Conservation (phyloP, 805 yeast species). For the Torulaspora franciscae region DNA sequence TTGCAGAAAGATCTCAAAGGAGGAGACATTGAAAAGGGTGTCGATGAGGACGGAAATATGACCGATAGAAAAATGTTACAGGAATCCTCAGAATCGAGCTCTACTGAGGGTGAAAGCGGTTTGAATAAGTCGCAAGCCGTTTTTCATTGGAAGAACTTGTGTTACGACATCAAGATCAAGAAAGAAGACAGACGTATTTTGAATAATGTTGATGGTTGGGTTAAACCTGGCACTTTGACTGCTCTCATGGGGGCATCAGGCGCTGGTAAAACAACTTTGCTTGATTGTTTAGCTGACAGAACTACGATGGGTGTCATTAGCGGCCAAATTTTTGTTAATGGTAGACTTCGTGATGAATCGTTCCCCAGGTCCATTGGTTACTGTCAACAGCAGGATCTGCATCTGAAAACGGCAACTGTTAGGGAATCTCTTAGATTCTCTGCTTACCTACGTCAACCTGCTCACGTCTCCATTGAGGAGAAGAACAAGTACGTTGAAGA, state of each 20-base stretch:
- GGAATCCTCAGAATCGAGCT: constrained; percentile 20
- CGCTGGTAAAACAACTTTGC: constrained; percentile 74
- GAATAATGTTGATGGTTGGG: constrained; percentile 72
- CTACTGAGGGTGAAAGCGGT: constrained; percentile 27
- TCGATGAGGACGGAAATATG: constrained; percentile 11
- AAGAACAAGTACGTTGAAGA: constrained; percentile 64
- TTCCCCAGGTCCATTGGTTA: constrained; percentile 64
- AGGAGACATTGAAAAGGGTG: constrained; percentile 27
- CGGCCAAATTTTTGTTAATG: constrained; percentile 64
- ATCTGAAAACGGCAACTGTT: constrained; percentile 59
- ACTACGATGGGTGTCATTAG: constrained; percentile 66
- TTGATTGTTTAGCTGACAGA: constrained; percentile 67
- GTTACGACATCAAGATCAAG: constrained; percentile 64
- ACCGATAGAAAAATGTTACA: constrained; percentile 25
- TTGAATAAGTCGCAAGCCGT: constrained; percentile 42
- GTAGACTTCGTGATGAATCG: constrained; percentile 52
- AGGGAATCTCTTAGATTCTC: constrained; percentile 66
- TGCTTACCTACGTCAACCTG: constrained; percentile 64
- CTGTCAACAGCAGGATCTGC: constrained; percentile 74
- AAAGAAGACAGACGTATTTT: constrained; percentile 56
- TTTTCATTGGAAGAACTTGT: constrained; percentile 74
- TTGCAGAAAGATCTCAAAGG: constrained; percentile 25
- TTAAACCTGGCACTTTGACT: constrained; percentile 75
- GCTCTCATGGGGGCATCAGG: constrained; percentile 77
- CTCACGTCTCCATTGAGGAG: constrained; percentile 45